Evolutionary conservation across 768 basidiomycete species (phyloP).

Genomic region (Dictyophora rubrovolvata): DNA sequence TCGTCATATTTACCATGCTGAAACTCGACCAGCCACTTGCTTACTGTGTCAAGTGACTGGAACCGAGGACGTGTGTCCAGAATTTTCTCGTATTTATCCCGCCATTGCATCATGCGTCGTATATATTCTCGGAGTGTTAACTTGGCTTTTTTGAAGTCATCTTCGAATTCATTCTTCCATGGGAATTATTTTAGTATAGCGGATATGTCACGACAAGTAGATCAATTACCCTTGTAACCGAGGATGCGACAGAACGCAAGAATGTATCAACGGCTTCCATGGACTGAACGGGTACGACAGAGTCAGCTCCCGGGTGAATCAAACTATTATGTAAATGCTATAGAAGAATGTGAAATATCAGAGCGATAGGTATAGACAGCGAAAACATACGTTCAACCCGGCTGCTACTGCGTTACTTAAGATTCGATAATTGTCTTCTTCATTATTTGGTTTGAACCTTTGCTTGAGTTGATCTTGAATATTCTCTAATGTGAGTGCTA

Average conservation of each 20-base stretch:
- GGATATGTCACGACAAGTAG: not conserved
- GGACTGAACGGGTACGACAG: constrained; percentile 1
- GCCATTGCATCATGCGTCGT: constrained; percentile 81
- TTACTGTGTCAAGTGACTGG: constrained; percentile 77
- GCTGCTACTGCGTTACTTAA: constrained; percentile 82
- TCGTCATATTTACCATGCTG: constrained; percentile 97
- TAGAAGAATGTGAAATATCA: not conserved
- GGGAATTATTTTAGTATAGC: not conserved
- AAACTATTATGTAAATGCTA: constrained; percentile 7
- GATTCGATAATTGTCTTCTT: constrained; percentile 92
- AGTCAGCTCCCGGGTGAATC: not conserved
- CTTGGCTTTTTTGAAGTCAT: constrained; percentile 76
- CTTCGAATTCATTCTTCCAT: constrained; percentile 73
- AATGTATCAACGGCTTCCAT: constrained; percentile 7
- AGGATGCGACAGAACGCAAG: constrained; percentile 5
- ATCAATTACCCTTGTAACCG: constrained; percentile 2
- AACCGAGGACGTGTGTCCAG: constrained; percentile 75
- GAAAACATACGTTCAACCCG: constrained; percentile 58
- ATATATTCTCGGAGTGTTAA: constrained; percentile 83
- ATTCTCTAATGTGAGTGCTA: constrained; percentile 92
- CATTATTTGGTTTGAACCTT: constrained; percentile 78
- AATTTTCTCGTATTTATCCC: constrained; percentile 77
- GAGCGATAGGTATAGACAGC: not conserved
- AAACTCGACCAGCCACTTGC: constrained; percentile 94
- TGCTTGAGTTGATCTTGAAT: constrained; percentile 90